These are phyloP conservation scores for Sanghuangporus sanghuang DNA, from an alignment of 1,284 basidiomycete genomes.

Conservation along the genomic window DNA sequence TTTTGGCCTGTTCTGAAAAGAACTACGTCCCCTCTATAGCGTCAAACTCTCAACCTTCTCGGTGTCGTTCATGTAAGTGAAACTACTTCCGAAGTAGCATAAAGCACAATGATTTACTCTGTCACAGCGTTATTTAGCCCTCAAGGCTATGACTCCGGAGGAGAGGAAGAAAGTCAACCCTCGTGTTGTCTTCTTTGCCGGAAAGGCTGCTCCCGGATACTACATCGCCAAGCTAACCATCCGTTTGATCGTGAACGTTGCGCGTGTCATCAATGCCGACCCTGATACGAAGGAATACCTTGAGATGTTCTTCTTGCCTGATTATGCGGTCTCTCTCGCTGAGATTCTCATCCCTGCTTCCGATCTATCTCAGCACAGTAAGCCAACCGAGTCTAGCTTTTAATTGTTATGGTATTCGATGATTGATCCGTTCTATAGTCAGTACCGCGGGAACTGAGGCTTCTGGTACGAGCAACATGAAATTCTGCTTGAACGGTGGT, in stretches of 20 bases:
- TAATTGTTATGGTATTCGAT: background rate
- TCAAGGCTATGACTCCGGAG: constrained; percentile 74
- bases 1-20: background rate
- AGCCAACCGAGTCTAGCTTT: background rate
- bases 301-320: constrained; percentile 80
- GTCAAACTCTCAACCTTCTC: constrained; percentile 81
- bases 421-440: constrained; percentile 28
- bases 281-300: constrained; percentile 82
- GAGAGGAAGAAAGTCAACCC: constrained; percentile 79
- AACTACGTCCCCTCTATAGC: constrained; percentile 33
- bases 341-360: constrained; percentile 89
- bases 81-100: background rate
- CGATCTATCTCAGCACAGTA: constrained; percentile 83
- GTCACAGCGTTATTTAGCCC: constrained; percentile 66
- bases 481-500: constrained; percentile 88
- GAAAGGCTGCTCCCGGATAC: constrained; percentile 81
- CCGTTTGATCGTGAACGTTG: constrained; percentile 85
- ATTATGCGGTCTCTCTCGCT: constrained; percentile 86
- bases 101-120: constrained; percentile 11
- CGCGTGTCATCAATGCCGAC: constrained; percentile 80
- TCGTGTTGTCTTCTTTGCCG: constrained; percentile 86
- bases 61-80: constrained; percentile 75
- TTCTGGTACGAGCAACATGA: constrained; percentile 91
- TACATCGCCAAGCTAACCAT: constrained; percentile 87
- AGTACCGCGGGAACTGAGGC: constrained; percentile 91